phyloP scores from a whole-genome alignment of 805 yeast genomes.

The Saccharomycopsis vini region DNA sequence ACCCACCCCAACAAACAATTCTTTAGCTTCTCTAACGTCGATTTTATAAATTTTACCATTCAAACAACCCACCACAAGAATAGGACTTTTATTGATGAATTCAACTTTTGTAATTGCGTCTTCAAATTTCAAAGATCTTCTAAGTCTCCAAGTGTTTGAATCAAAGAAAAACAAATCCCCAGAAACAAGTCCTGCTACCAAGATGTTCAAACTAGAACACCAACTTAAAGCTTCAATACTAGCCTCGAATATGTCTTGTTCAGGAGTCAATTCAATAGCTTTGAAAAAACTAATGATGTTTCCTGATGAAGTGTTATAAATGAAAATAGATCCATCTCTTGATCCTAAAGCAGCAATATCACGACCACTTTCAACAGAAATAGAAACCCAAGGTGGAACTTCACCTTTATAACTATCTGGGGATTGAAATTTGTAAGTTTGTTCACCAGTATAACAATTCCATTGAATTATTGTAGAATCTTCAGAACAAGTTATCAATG shows the following conservation, averaged over 20 bases:
- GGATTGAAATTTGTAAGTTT: conserved; percentile 56
- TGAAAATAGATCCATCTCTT: conserved; percentile 75
- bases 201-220: conserved; percentile 50
- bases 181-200: conserved; percentile 85
- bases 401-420: conserved; percentile 55
- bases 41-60: conserved; percentile 80
- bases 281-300: conserved; percentile 55
- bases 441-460: conserved; percentile 76
- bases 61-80: conserved; percentile 65
- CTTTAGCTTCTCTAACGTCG: conserved; percentile 78
- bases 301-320: conserved; percentile 73
- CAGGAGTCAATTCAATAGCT: conserved; percentile 49
- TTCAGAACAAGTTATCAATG: conserved; percentile 70
- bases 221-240: conserved; percentile 78
- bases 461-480: conserved; percentile 83
- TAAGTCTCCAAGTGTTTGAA: conserved; percentile 75
- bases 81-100: conserved; percentile 50
- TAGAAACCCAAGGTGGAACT: conserved; percentile 82
- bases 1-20: conserved; percentile 73
- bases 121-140: conserved; percentile 59
- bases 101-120: conserved; percentile 79
- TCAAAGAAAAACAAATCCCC: conserved; percentile 84
- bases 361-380: conserved; percentile 39
- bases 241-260: conserved; percentile 51
- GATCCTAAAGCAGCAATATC: conserved; percentile 70